These are phyloP conservation scores for Plasmodium vinckei DNA, from an alignment of 169 alveolate genomes.

Conservation along the genomic window DNA sequence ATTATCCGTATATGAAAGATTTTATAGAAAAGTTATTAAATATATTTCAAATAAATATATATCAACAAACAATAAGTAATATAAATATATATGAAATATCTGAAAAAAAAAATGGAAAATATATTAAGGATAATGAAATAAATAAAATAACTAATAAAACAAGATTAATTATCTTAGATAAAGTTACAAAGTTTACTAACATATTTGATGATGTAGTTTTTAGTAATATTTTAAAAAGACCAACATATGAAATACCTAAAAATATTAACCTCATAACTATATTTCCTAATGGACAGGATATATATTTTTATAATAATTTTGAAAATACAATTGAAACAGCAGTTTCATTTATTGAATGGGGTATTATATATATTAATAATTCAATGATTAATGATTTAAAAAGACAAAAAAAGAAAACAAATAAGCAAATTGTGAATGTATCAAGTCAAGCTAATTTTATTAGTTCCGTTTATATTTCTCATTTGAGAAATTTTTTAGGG, in stretches of 20 bases:
- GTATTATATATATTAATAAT: constrained; percentile 36
- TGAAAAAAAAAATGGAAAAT: constrained; percentile 5
- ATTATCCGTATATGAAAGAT: constrained; percentile 66
- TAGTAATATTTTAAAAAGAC: constrained; percentile 37
- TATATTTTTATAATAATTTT: constrained; percentile 43
- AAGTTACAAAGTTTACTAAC: constrained; percentile 34
- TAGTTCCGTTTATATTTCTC: constrained; percentile 65
- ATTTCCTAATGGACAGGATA: constrained; percentile 35
- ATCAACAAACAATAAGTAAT: constrained; percentile 25
- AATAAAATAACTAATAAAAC: not conserved
- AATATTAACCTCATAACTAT: constrained; percentile 46
- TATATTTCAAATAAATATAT: constrained; percentile 59
- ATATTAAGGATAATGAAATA: constrained; percentile 14
- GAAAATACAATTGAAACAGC: constrained; percentile 53
- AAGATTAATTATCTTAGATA: constrained; percentile 38
- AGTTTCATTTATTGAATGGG: constrained; percentile 76
- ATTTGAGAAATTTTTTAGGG: constrained; percentile 56
- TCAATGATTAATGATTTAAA: not conserved
- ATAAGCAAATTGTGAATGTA: constrained; percentile 9
- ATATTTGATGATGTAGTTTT: constrained; percentile 55
- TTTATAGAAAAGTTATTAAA: constrained; percentile 42
- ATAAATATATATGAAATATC: constrained; percentile 62
- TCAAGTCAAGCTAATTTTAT: constrained; percentile 33
- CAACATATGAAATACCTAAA: constrained; percentile 61
- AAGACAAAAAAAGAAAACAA: not conserved